A percentile compares a stretch with the other conserved stretches of the same genome.
phyloP scores from a whole-genome alignment of 1,284 basidiomycete genomes.

The Apiotrichum gamsii region DNA sequence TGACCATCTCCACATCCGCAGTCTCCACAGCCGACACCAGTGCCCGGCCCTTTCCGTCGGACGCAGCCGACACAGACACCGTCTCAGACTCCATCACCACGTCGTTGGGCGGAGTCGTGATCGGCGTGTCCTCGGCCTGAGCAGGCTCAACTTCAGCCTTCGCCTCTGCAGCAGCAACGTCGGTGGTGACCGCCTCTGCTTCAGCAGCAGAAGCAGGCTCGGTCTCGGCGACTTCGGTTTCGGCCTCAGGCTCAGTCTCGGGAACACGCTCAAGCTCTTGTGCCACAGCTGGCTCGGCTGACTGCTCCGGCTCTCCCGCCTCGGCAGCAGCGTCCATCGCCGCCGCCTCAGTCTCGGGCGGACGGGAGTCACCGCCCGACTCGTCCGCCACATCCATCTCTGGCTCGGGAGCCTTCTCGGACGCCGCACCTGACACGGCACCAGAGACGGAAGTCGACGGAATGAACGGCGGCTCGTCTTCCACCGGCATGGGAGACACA shows the following conservation, averaged over 20 bases:
- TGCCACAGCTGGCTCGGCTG: too few relatives aligned
- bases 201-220: not conserved
- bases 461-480: not conserved
- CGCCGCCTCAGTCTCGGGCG: not conserved
- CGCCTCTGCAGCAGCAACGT: not conserved
- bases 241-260: too few relatives aligned
- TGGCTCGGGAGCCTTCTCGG: not conserved
- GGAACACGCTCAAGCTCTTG: not conserved
- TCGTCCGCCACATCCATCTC: too few relatives aligned
- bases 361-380: too few relatives aligned
- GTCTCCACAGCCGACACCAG: too few relatives aligned
- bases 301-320: too few relatives aligned
- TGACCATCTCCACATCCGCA: too few relatives aligned
- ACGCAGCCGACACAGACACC: too few relatives aligned
- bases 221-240: not conserved
- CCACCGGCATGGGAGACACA: not conserved
- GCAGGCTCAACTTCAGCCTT: not conserved
- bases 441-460: not conserved
- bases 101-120: too few relatives aligned
- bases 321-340: not conserved
- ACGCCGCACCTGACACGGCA: not conserved
- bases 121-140: not conserved
- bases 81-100: too few relatives aligned
- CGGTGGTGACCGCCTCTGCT: not conserved
- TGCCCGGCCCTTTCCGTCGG: too few relatives aligned